Conservation (phyloP, 2,329 filamentous ascomycete genomes). For the Graphium sp. region DNA sequence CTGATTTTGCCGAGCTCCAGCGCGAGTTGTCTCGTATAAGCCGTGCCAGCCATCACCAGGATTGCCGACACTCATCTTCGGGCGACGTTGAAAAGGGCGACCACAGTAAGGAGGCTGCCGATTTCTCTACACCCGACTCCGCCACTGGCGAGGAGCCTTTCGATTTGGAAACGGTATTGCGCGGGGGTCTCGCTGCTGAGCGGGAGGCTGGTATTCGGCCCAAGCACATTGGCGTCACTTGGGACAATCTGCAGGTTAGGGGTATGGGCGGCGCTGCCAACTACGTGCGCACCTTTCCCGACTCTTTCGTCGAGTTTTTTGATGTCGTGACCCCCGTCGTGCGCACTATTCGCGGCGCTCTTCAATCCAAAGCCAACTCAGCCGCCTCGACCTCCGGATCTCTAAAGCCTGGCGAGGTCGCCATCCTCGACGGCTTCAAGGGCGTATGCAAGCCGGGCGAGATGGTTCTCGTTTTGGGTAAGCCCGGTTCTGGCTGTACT, state of each 20-base stretch:
- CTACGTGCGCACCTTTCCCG: constrained; percentile 58
- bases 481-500: constrained; percentile 57
- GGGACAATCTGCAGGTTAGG: constrained; percentile 61
- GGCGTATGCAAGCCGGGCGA: constrained; percentile 64
- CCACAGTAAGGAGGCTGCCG: constrained; percentile 18
- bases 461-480: constrained; percentile 72
- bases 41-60: constrained; percentile 24
- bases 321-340: constrained; percentile 52
- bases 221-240: constrained; percentile 67
- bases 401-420: constrained; percentile 54
- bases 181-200: constrained; percentile 55
- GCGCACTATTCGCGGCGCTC: no score
- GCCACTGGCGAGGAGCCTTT: constrained; percentile 34
- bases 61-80: constrained; percentile 10
- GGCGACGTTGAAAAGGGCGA: constrained; percentile 42
- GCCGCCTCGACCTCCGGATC: no score
- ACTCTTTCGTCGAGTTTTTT: constrained; percentile 62
- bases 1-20: constrained; percentile 53
- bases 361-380: no score
- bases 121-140: no score
- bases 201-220: constrained; percentile 61
- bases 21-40: constrained; percentile 42
- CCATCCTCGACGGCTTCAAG: constrained; percentile 56
- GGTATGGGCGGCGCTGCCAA: constrained; percentile 61
- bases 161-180: constrained; percentile 58